Base-by-base conservation (phyloP, 225 moss, liverwort and hornwort genomes). In the Pseudisothecium myosuroides region DNA sequence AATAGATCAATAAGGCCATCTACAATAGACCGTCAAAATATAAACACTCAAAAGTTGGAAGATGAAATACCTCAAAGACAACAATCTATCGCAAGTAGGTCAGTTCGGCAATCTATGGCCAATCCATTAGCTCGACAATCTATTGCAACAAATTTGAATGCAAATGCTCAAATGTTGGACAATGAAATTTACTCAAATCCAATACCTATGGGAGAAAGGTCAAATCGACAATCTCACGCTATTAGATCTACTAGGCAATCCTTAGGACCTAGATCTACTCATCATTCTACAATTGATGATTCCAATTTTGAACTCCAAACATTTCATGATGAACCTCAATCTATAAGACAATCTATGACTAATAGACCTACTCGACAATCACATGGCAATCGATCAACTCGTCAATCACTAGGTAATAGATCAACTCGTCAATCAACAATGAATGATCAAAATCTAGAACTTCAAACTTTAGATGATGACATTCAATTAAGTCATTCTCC, bases 381-480 rank as follows among this genome's bases (percentile, higher is more conserved):
- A 83, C 83, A 81, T 32, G 47, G 37, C 3, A 92, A 88, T 85
- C 58, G 1, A 65, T 84, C n/a, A 71, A 11, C 41, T 82, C 59
- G 12, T 14, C 90, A 91, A 88, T 90, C 90, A 65, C 20, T 68
- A 15, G 22, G 12, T 23, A 73, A 88, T 67, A 86, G 6, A 90
- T 83, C 58, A 78, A 52, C 18, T 74, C 60, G 0, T 26, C 80
- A 86, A 79, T 88, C 76, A 54, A 67, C 27, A 60, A 19, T 36
- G 10, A 36, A 80, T n/a, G 75, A 88, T 75, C 83, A 49, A 86
- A 88, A 83, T 83, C 8, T 83, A 65, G 88, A 92, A 49, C 77
- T 80, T 88, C 90, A 88, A 88, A 74, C 67, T 69, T 59, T 87
- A 67, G 80, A 90, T 50, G 86, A 90, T 83, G 83, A 88, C 31